Evolutionary conservation across 805 yeast species (phyloP).

Genomic region (Ogataea salicorniae): DNA sequence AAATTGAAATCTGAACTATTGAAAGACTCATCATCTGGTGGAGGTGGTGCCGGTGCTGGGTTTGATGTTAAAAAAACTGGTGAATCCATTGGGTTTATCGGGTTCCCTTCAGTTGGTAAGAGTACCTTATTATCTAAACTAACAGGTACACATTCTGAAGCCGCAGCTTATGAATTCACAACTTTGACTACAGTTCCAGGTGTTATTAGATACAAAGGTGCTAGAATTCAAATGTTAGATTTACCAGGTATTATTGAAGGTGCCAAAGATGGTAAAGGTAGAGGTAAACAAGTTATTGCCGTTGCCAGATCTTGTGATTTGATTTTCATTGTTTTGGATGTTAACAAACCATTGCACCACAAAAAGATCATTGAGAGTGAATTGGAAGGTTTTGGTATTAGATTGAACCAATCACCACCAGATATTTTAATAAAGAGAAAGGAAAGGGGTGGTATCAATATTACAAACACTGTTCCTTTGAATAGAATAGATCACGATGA

Average conservation of each 20-base stretch:
- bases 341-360: constrained; percentile 91
- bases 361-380: constrained; percentile 92
- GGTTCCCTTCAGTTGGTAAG: constrained; percentile 95
- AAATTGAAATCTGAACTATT: constrained; percentile 89
- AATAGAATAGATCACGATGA: constrained; percentile 91
- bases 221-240: constrained; percentile 93
- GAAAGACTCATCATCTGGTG: constrained; percentile 59
- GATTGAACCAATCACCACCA: constrained; percentile 89
- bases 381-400: constrained; percentile 94
- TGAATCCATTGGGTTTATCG: constrained; percentile 94
- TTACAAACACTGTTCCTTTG: constrained; percentile 88
- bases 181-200: constrained; percentile 98
- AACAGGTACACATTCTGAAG: constrained; percentile 96
- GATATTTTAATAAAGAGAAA: constrained; percentile 87
- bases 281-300: constrained; percentile 96
- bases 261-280: constrained; percentile 87
- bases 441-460: constrained; percentile 93
- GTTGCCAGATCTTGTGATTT: constrained; percentile 97
- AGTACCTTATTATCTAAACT: constrained; percentile 79
- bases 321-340: constrained; percentile 90
- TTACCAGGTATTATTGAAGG: constrained; percentile 89
- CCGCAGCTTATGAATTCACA: constrained; percentile 97
- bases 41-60: constrained; percentile 94
- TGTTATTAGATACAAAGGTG: constrained; percentile 92
- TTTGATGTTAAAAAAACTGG: constrained; percentile 99